Evolutionary conservation across 176 grass and related monocot species (phyloP).

Genomic region (Aegilops tauschii): DNA sequence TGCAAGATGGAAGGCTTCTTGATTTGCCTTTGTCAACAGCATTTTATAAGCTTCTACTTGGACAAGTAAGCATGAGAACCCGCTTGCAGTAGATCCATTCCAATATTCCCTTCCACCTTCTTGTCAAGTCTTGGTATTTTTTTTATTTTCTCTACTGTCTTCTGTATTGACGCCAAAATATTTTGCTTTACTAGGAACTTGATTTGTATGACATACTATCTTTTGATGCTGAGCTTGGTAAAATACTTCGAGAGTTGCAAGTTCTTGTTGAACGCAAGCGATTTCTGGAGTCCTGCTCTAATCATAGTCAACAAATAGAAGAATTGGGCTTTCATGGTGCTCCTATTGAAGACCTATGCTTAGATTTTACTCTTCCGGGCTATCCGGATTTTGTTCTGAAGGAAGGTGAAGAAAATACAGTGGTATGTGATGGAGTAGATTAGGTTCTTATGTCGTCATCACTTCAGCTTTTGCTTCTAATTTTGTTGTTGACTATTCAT

Average conservation of each 20-base stretch:
- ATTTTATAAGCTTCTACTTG: conserved; percentile 84
- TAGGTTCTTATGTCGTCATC: background rate
- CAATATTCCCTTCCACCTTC: background rate
- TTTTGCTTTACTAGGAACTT: conserved; percentile 64
- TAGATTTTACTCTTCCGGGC: conserved; percentile 89
- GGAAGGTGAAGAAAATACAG: conserved; percentile 48
- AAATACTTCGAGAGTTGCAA: conserved; percentile 86
- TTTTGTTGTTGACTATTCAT: background rate
- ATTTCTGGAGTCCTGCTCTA: conserved; percentile 38
- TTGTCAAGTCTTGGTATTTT: background rate
- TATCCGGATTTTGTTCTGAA: conserved; percentile 84
- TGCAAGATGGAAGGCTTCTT: conserved; percentile 90
- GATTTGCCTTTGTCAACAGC: conserved; percentile 76
- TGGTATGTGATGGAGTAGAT: conserved; percentile 41
- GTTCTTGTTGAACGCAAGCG: conserved; percentile 56
- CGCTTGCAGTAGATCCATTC: background rate
- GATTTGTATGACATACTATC: conserved; percentile 80
- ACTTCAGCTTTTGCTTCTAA: background rate
- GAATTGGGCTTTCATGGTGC: conserved; percentile 59
- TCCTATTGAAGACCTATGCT: conserved; percentile 66
- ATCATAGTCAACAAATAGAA: conserved; percentile 35
- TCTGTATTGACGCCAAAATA: background rate
- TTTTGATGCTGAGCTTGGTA: conserved; percentile 75
- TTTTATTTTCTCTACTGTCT: background rate
- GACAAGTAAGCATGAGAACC: conserved; percentile 52